Conservation (phyloP, 1,284 basidiomycete genomes). For the Trichosporon faecale region DNA sequence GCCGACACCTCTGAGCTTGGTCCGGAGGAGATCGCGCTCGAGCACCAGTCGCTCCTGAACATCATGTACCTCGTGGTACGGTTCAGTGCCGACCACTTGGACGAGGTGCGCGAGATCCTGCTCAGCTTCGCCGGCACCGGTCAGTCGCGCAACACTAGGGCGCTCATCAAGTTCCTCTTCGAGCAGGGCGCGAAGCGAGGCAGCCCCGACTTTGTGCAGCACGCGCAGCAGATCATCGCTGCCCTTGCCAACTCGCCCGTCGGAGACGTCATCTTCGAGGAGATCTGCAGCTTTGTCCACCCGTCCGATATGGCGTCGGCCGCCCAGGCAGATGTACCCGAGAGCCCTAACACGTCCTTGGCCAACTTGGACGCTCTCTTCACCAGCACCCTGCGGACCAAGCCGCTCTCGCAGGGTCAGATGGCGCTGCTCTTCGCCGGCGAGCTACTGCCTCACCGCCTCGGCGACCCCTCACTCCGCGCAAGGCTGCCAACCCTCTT, state of each 20-base stretch:
- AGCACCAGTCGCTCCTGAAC: constrained; percentile 71
- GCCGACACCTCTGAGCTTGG: constrained; percentile 33
- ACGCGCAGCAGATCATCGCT: constrained; percentile 77
- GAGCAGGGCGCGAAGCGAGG: constrained; percentile 83
- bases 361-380: constrained; percentile 49
- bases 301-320: constrained; percentile 72
- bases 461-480: constrained; percentile 63
- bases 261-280: constrained; percentile 72
- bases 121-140: constrained; percentile 56
- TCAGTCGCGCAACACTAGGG: constrained; percentile 63
- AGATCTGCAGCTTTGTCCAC: constrained; percentile 78
- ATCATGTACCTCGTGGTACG: constrained; percentile 78
- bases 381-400: constrained; percentile 33
- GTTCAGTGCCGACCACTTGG: constrained; percentile 71
- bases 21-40: constrained; percentile 53
- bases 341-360: constrained; percentile 59
- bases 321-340: constrained; percentile 67
- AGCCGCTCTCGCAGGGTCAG: constrained; percentile 68
- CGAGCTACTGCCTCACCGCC: constrained; percentile 73
- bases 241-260: constrained; percentile 76
- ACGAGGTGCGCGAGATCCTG: constrained; percentile 82
- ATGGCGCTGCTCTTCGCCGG: constrained; percentile 82
- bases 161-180: constrained; percentile 76
- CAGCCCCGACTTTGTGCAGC: constrained; percentile 70
- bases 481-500: constrained; percentile 70